These are phyloP conservation scores for Calendula officinalis DNA, from an alignment of 129 eudicot species.

Conservation along the genomic window DNA sequence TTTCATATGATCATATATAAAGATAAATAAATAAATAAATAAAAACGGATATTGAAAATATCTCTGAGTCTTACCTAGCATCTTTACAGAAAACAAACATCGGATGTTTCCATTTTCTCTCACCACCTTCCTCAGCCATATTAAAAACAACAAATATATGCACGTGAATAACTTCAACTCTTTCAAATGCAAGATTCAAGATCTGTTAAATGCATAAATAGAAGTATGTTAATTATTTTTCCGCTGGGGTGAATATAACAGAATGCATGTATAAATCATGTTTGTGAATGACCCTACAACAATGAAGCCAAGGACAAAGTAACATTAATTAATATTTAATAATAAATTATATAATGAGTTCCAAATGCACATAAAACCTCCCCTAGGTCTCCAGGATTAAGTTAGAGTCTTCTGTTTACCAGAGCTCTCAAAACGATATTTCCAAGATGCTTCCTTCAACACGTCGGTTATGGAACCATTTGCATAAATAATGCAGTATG, in stretches of 20 bases:
- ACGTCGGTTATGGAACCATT: slow-evolving; percentile 6
- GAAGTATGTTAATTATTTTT: slow-evolving; percentile 2
- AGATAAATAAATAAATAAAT: background rate
- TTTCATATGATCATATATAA: background rate
- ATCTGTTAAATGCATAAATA: slow-evolving; percentile 8
- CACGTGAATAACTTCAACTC: background rate
- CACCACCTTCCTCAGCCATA: slow-evolving; percentile 38
- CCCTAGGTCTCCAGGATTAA: background rate
- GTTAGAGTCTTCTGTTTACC: slow-evolving; percentile 8
- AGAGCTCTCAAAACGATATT: background rate
- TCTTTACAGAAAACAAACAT: slow-evolving; percentile 46
- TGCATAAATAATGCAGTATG: too few species aligned
- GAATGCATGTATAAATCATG: background rate
- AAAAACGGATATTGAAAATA: background rate
- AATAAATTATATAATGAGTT: slow-evolving; percentile 16
- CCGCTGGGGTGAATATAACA: background rate
- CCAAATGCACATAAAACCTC: slow-evolving; percentile 21
- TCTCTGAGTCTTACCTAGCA: slow-evolving; percentile 7
- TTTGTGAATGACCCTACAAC: too few species aligned
- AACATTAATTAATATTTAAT: background rate
- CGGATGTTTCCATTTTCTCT: slow-evolving; percentile 37
- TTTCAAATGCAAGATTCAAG: background rate
- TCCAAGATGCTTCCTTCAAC: slow-evolving; percentile 17
- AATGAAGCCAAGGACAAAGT: background rate
- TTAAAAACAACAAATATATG: background rate